phyloP scores from a whole-genome alignment of 495 filamentous ascomycete genomes.

The Platismatia glauca region DNA sequence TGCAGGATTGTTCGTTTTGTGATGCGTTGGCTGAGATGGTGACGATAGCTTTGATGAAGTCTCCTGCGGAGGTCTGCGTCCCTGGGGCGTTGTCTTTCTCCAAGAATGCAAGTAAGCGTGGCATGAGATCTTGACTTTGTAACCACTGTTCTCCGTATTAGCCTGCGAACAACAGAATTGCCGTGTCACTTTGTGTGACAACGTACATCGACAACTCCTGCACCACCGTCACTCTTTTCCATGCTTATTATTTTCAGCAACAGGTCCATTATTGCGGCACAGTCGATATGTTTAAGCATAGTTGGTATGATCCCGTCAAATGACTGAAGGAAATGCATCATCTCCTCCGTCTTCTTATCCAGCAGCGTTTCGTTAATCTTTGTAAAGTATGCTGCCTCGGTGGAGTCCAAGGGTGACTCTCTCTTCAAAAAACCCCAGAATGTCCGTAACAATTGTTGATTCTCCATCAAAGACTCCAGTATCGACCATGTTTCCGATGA shows the following conservation, averaged over 20 bases:
- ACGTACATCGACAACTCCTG: slow-evolving; percentile 89
- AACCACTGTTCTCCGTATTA: slow-evolving; percentile 60
- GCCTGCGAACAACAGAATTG: slow-evolving; percentile 19
- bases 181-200: background rate
- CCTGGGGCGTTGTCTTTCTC: slow-evolving; percentile 71
- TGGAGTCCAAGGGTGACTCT: slow-evolving; percentile 70
- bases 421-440: slow-evolving; percentile 89
- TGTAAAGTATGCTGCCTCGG: slow-evolving; percentile 95
- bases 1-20: slow-evolving; percentile 94
- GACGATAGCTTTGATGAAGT: slow-evolving; percentile 98
- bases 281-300: slow-evolving; percentile 91
- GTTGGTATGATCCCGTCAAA: slow-evolving; percentile 70
- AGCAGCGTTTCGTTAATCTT: slow-evolving; percentile 96
- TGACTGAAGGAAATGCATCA: slow-evolving; percentile 80
- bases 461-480: slow-evolving; percentile 82
- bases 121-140: slow-evolving; percentile 83
- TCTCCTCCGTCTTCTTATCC: slow-evolving; percentile 95
- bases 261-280: slow-evolving; percentile 97
- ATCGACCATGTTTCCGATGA: slow-evolving; percentile 97
- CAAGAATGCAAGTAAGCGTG: slow-evolving; percentile 77
- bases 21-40: slow-evolving; percentile 98
- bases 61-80: slow-evolving; percentile 92
- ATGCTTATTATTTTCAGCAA: slow-evolving; percentile 95
- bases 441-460: slow-evolving; percentile 59
- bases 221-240: slow-evolving; percentile 83